Conservation (phyloP, 305 asterid genomes). For the Fraxinus platypoda region DNA sequence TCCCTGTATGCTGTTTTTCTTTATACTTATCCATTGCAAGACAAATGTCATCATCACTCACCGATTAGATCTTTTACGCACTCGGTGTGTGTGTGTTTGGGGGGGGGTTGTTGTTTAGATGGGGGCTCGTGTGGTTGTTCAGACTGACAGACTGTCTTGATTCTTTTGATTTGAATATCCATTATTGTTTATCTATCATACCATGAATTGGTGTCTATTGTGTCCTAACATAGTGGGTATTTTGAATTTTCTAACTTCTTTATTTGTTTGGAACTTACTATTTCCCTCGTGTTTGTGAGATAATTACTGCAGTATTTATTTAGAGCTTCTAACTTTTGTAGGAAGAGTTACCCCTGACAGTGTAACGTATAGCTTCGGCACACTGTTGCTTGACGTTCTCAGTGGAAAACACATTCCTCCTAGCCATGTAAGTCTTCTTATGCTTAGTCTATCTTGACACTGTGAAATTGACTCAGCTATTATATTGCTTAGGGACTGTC, state of each 20-base stretch:
- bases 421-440: conserved; percentile 65
- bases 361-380: conserved; percentile 89
- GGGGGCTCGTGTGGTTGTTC: background rate
- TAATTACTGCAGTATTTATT: background rate
- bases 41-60: background rate
- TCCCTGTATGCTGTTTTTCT: background rate
- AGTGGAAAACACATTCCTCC: conserved; percentile 99
- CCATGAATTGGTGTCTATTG: background rate
- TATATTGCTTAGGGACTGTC: background rate
- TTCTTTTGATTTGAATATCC: background rate
- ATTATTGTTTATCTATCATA: background rate
- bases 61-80: background rate
- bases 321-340: conserved; percentile 27
- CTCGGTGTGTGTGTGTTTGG: background rate
- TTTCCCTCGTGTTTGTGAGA: background rate
- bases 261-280: background rate
- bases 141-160: background rate
- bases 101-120: background rate
- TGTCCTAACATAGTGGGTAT: background rate
- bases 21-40: background rate
- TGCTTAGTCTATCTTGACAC: conserved; percentile 17
- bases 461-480: background rate
- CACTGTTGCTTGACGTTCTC: conserved; percentile 93
- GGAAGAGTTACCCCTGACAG: conserved; percentile 95
- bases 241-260: background rate